phyloP scores from a whole-genome alignment of 805 yeast genomes.

The Hagleromyces aurorensis region DNA sequence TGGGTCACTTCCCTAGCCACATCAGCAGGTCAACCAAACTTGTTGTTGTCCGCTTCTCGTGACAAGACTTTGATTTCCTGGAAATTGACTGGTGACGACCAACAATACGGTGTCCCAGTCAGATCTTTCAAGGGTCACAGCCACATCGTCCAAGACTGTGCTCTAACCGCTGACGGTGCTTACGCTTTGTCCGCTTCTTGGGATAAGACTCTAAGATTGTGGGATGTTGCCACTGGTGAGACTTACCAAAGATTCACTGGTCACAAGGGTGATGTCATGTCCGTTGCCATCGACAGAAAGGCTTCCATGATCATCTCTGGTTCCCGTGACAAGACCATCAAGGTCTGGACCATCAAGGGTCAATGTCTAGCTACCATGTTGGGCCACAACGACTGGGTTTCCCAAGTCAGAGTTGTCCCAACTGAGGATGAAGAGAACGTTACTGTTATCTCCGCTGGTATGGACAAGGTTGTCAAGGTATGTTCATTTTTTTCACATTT shows the following conservation, averaged over 20 bases:
- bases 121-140: constrained; percentile 97
- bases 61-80: constrained; percentile 98
- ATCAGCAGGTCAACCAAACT: constrained; percentile 95
- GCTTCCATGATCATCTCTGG: constrained; percentile 98
- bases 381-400: constrained; percentile 99
- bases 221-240: constrained; percentile 95
- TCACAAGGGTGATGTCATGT: constrained; percentile 94
- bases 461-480: constrained; percentile 99
- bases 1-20: constrained; percentile 99
- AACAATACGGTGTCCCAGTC: constrained; percentile 96
- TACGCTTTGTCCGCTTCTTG: constrained; percentile 98
- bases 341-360: constrained; percentile 99
- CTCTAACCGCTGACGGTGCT: constrained; percentile 95
- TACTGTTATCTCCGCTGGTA: constrained; percentile 90
- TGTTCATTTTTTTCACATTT: constrained; percentile 36
- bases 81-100: constrained; percentile 94
- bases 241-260: constrained; percentile 93
- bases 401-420: constrained; percentile 96
- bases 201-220: constrained; percentile 98
- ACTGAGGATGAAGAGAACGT: constrained; percentile 38
- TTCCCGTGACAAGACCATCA: constrained; percentile 98
- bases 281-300: constrained; percentile 93
- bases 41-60: constrained; percentile 96
- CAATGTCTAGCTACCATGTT: constrained; percentile 88
- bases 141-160: constrained; percentile 97